phyloP scores from a whole-genome alignment of 345 rosid species.

The Gossypioides kirkii region DNA sequence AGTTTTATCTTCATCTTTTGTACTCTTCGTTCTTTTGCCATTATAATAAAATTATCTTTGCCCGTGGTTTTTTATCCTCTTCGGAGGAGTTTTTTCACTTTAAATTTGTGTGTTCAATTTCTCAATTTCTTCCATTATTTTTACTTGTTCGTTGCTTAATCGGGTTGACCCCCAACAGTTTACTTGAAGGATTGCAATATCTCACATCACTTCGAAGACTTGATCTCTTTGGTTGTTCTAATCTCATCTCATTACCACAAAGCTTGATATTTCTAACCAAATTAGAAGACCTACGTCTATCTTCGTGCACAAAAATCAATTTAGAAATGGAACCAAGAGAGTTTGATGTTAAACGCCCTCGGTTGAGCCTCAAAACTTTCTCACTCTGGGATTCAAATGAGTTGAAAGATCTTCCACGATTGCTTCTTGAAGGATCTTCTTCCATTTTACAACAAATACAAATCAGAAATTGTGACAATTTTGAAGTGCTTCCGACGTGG shows the following conservation, averaged over 20 bases:
- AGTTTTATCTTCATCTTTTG: no score
- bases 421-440: constrained; percentile 1
- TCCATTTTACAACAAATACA: not conserved
- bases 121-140: no score
- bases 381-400: not conserved
- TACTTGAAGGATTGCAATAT: not conserved
- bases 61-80: no score
- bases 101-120: no score
- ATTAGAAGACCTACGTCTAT: not conserved
- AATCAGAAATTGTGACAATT: not conserved
- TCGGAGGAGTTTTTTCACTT: no score
- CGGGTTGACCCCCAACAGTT: no score
- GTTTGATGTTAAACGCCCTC: not conserved
- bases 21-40: no score
- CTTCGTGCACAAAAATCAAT: not conserved
- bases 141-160: no score
- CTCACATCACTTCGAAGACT: not conserved
- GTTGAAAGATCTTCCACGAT: not conserved
- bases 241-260: not conserved
- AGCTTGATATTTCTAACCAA: not conserved
- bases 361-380: not conserved
- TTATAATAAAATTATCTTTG: no score
- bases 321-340: no score
- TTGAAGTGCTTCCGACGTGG: not conserved
- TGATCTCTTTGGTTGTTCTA: not conserved